Evolutionary conservation across 805 yeast genomes (phyloP), one percentile per base, ranked within the genome.

Genomic region (Ogataea nitratoaversa): DNA sequence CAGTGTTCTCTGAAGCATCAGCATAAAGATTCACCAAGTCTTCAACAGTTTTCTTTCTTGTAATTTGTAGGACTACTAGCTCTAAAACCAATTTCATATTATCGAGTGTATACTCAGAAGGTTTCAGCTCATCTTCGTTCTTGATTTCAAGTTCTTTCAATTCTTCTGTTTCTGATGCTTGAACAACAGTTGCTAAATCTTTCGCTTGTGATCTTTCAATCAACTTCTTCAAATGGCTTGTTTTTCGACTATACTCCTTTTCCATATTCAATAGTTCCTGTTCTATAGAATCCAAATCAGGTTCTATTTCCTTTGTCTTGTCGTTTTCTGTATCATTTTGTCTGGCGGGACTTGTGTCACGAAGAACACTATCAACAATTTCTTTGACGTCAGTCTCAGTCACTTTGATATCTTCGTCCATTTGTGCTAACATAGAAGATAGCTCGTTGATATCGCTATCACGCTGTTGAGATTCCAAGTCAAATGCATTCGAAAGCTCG

Each of bases 41-140:
- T 51, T 72, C 68, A 8, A 81, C 73, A 13, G 86, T 72, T 37
- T 71, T 68, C 39, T 70, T 66, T 47, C 89, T 65, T 32, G 70
- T 62, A 14, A 76, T 50, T 57, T 84, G 91, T 27, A 78, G 57
- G 34, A 67, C 58, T 2, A 80, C 68, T 36, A 84, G 63, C 34
- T 67, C 63, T n/a, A 68, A 47, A 7, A 70, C 62, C 13, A 67
- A 47, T 12, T 52, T 46, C 19, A 61, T 16, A 23, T 46, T 46
- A 14, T 60, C 61, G 8, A 46, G 42, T 14, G 51, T 46, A 23
- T 47, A 44, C 25, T 52, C 45, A 4, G 56, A 51, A 1, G 59
- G 56, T 31, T 43, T 33, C 37, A 50, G 23, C 23, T 46, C 51
- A 20, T 43, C 46, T 32, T 45, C 54, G 13, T 48, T 43, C 28